Conservation (phyloP, 768 basidiomycete genomes). For the Suillus discolor region DNA sequence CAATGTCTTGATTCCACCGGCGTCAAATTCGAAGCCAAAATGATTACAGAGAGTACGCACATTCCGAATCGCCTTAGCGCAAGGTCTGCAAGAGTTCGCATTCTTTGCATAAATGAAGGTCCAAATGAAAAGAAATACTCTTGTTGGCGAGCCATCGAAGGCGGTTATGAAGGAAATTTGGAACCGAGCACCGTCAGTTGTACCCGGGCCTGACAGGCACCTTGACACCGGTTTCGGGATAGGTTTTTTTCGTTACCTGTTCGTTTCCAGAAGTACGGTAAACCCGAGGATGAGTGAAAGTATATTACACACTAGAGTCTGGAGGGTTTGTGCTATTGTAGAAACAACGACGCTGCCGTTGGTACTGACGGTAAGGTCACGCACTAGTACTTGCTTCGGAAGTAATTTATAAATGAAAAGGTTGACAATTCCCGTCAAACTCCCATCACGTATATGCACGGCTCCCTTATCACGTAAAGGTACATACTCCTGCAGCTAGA, state of each 20-base stretch:
- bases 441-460: neutral
- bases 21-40: slow-evolving; percentile 14
- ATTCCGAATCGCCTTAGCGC: slow-evolving; percentile 79
- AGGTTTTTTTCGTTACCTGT: neutral
- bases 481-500: neutral
- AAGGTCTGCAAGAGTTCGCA: slow-evolving; percentile 42
- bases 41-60: slow-evolving; percentile 47
- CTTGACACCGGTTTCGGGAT: neutral
- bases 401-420: neutral
- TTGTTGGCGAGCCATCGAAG: slow-evolving; percentile 27
- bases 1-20: slow-evolving; percentile 60
- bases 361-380: neutral
- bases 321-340: neutral
- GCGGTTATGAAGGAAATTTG: neutral
- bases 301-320: too few relatives aligned
- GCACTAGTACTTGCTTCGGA: neutral
- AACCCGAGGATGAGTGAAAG: neutral
- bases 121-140: slow-evolving; percentile 20
- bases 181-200: slow-evolving; percentile 7
- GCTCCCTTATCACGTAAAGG: neutral
- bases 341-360: neutral
- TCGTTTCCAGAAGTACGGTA: neutral
- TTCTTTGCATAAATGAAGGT: slow-evolving; percentile 31
- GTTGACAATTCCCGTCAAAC: neutral
- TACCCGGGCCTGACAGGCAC: neutral